These are phyloP conservation scores for Phytophthora kernoviae DNA, from an alignment of 352 stramenopile genomes.

Conservation along the genomic window DNA sequence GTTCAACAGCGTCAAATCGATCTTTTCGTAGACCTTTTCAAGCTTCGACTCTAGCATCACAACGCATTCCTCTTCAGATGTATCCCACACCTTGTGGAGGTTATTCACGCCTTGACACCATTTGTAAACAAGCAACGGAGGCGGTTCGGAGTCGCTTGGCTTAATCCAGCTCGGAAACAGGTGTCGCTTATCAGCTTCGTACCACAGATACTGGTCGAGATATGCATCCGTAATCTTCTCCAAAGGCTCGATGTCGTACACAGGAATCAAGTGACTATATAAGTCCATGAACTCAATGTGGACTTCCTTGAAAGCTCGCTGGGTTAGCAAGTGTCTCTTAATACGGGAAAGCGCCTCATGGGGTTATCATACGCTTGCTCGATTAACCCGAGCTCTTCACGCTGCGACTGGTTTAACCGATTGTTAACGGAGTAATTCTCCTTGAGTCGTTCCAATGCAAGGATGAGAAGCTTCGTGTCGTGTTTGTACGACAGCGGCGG, in stretches of 20 bases:
- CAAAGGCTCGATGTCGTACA: constrained; percentile 99
- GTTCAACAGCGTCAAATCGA: constrained; percentile 99
- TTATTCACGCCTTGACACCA: constrained; percentile 99
- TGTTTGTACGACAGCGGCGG: constrained; percentile 99
- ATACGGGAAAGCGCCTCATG: constrained; percentile 98
- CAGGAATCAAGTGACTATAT: constrained; percentile 98
- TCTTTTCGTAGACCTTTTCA: constrained; percentile 99
- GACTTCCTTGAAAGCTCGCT: constrained; percentile 99
- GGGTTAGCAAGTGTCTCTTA: constrained; percentile 99
- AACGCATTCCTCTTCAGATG: constrained; percentile 97
- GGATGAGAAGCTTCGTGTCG: constrained; percentile 99
- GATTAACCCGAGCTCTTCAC: constrained; percentile 99
- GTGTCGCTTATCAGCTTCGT: constrained; percentile 99
- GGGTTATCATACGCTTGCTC: constrained; percentile 99
- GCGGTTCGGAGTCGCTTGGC: constrained; percentile 98
- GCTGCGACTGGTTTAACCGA: constrained; percentile 97
- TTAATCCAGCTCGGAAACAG: constrained; percentile 99
- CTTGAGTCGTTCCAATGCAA: constrained; percentile 98
- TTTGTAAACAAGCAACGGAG: constrained; percentile 99
- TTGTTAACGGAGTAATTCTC: constrained; percentile 98
- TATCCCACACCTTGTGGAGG: constrained; percentile 98
- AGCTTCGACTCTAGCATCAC: constrained; percentile 99
- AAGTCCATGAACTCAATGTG: constrained; percentile 99
- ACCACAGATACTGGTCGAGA: constrained; percentile 99
- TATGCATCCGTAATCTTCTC: constrained; percentile 99